These are phyloP conservation scores for Cyclotella kingstonii DNA, from an alignment of 108 stramenopile genomes.

Conservation along the genomic window DNA sequence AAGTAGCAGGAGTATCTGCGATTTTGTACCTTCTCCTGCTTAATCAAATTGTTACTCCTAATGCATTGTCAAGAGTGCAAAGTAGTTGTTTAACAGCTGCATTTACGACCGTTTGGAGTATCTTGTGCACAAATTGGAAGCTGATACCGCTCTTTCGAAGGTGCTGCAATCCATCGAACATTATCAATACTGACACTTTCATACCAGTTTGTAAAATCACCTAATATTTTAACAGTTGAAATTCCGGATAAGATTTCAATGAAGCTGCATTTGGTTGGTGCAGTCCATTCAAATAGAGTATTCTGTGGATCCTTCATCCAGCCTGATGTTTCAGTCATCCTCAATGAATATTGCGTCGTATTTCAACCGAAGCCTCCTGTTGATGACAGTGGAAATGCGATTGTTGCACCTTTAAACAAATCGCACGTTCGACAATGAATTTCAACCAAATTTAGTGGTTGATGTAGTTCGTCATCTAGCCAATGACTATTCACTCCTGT, in stretches of 20 bases:
- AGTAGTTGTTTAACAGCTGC: conserved; percentile 16
- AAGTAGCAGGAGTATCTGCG: no score
- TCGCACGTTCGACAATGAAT: conserved; percentile 51
- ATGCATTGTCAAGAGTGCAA: no score
- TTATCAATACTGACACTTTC: conserved; percentile 54
- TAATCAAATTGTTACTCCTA: conserved; percentile 54
- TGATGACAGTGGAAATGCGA: conserved; percentile 46
- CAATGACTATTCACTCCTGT: conserved; percentile 24
- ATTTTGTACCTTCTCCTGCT: conserved; percentile 11
- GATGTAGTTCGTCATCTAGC: conserved; percentile 10
- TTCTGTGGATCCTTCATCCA: conserved; percentile 63
- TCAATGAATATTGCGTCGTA: conserved; percentile 34
- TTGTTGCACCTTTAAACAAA: conserved; percentile 41
- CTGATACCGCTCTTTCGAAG: conserved; percentile 14
- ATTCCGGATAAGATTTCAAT: conserved; percentile 49
- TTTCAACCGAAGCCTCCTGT: conserved; percentile 38
- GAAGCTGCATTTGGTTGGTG: conserved; percentile 48
- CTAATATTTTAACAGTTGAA: conserved; percentile 42
- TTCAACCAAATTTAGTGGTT: conserved; percentile 46
- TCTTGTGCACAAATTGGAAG: conserved; percentile 41
- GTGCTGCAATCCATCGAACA: conserved; percentile 26
- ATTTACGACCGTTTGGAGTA: conserved; percentile 16
- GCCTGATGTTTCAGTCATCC: conserved; percentile 41
- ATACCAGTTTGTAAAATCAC: conserved; percentile 61
- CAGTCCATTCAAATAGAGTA: conserved; percentile 30